Evolutionary conservation across 257 asterid genomes (phyloP), one percentile per base, ranked within the genome.

Genomic region (Datura wrightii): DNA sequence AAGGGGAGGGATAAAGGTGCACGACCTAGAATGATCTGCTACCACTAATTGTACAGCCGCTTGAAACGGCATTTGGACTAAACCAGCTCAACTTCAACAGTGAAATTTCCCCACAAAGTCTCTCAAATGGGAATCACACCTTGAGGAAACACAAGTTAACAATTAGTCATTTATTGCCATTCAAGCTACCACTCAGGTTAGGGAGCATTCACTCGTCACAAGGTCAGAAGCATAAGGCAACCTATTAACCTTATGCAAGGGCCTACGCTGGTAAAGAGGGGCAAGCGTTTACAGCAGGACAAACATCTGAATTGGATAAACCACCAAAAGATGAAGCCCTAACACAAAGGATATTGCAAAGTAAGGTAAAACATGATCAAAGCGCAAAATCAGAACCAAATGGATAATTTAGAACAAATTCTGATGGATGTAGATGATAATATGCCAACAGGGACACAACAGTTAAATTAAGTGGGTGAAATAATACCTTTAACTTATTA

Each of bases 401-500:
- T 48, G 24, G 18, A 76, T 41, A 76, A 24, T 74, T 24, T 74
- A 46, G 81, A 48, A 48, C 44, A 74, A 24, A 24, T 48, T 74
- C 60, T 50, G 82, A 76, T 76, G 62, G 59, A 76, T 24, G 46
- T 13, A 31, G 79, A n/a, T 52, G 50, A 50, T 31, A 76, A 76
- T 50, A 76, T 13, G 62, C 62, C 46, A 76, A 76, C 82, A 76
- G 34, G 82, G 15, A 50, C 82, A 76, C 31, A 76, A 0, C 82
- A 50, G 2, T 76, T 76, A 6, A 24, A 31, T 74, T 50, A 76
- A 52, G 39, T 24, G 46, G 82, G 31, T 50, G 82, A 76, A 74
- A 50, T 11, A 70, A 71, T 58, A 96, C 99, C 98, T 93, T 94
- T 86, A 96, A 84, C 88, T 93, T 96, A 88, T 83, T 90, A 81